Base-by-base conservation (phyloP, 306 rosid genomes). In the Quercus ilex region DNA sequence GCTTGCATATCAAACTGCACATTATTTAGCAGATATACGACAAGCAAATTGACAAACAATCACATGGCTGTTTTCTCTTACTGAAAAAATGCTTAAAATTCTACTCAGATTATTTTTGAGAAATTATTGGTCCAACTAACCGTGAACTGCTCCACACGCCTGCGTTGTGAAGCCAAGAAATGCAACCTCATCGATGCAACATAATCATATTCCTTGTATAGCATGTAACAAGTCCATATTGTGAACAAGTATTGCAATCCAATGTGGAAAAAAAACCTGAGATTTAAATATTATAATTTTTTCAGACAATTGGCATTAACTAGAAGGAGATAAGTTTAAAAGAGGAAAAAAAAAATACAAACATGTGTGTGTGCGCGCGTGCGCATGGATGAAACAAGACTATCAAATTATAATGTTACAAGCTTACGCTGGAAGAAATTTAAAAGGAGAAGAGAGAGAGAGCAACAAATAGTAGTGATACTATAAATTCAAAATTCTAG, bases 221-320 rank as follows among this genome's bases (percentile, higher is more conserved):
- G 85, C 79, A 93, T 56, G 85, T 58, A 91, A 74, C 98, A 91
- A 82, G 76, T 89, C 97, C 98, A 93, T 78, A 80, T 41, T 38
- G 98, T 93, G 88, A 96, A 91, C 86, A 89, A 69, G 82, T 93
- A 96, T 83, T 93, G 94, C 90, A 96, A 84, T 74, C 83, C 96
- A 78, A 96, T 93, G 88, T 89, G 99, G 84, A 84, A 85, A 73
- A 96, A 96, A 78, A 96, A 96, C 88, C 94, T 93, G 96, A 74
- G 88, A 89, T 77, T 43, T 35, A 80, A 58, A 82, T 59, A 14
- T 33, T 8, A 20, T 51, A 12, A 56, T 1, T 60, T 86, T 79
- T 67, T 67, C 5, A 88, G 85, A 72, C 59, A 73, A 46, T 28
- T 53, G 38, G 38, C 15, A 67, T 33, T 67, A 35, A 19, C 14